Base-by-base conservation (phyloP, 2,329 filamentous ascomycete genomes). In the Diaporthe sp. region DNA sequence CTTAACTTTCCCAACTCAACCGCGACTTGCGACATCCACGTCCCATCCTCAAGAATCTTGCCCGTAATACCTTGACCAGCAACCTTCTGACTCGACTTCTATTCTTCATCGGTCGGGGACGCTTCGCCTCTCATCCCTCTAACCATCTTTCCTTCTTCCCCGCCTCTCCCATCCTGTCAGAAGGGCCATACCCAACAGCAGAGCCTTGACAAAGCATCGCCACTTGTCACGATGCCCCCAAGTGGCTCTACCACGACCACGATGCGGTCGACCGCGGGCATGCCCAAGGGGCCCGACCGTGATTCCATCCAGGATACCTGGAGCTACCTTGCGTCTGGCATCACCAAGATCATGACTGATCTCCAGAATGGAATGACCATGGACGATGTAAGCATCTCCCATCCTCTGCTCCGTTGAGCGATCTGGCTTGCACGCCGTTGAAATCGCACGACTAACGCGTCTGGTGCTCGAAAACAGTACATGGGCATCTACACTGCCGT, bases 401-500 rank as follows among this genome's bases (percentile, higher is more conserved):
- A 57, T 35, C 76, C 33, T 30, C 64, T 64, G 22, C 30, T n/a
- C 15, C 17, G 3, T 28, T 19, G 40, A 30, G 15, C 25, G 12
- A 38, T 6, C 35, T 60, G 40, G 25, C 67, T 55, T 70, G 57
- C 77, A 8, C 77, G 72, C 77, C 72, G 42, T 60, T 45, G 38
- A 52, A 47, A 6, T 75, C 79, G 30, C 33, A 30, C n/a, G 42
- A 80, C 76, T 60, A 54, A 67, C n/a, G 25, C 66, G n/a, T 55
- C 22, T 2, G 9, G 42, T 30, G 19, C 19, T 6, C n/a, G 58
- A 74, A 64, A 76, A 35, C 82, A 93, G 88, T 98, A 98, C 85
- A 98, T 98, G 96, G 95, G 94, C 73, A 92, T 98, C 76, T 98
- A 98, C 86, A 98, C 96, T 71, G 95, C 96, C 76, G 97, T 99